Evolutionary conservation across 768 basidiomycete species (phyloP).

Genomic region (Termitomyces sp.): DNA sequence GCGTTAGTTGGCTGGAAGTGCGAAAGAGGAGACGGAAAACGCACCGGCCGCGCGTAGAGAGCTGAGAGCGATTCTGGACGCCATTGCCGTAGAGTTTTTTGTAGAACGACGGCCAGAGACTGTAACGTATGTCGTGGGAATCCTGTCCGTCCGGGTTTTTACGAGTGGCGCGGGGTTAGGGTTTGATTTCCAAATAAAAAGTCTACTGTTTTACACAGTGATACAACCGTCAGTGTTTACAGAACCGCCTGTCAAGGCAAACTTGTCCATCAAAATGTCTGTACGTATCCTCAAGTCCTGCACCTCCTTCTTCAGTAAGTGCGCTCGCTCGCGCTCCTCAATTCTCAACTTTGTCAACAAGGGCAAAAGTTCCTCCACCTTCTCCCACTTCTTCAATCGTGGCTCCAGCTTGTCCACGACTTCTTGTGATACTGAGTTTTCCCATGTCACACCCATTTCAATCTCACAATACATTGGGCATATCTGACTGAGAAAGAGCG

Average conservation of each 20-base stretch:
- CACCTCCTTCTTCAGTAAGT: conserved; percentile 36
- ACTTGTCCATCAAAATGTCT: conserved; percentile 33
- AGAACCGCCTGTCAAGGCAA: not conserved
- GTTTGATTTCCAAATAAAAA: conserved; percentile 1
- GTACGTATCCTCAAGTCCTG: conserved; percentile 45
- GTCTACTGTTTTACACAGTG: not conserved
- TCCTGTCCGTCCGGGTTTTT: conserved; percentile 27
- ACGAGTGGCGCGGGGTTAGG: conserved; percentile 30
- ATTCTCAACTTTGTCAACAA: too few species aligned
- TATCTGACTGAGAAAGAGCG: conserved; percentile 49
- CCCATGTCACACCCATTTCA: conserved; percentile 47
- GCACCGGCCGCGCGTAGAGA: conserved; percentile 57
- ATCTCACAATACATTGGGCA: conserved; percentile 37
- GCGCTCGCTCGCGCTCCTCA: conserved; percentile 26
- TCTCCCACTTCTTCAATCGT: conserved; percentile 32
- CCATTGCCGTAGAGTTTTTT: conserved; percentile 37
- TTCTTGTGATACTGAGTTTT: conserved; percentile 10
- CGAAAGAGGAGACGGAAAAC: conserved; percentile 8
- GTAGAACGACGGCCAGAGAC: conserved; percentile 20
- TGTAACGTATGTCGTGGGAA: conserved; percentile 27
- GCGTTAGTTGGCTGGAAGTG: not conserved
- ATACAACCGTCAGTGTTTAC: conserved; percentile 7
- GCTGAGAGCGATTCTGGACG: conserved; percentile 66
- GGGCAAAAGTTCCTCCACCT: conserved; percentile 30
- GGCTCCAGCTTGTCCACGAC: conserved; percentile 12